Evolutionary conservation across 1,139 yeast genomes (phyloP).

Genomic region (Blastobotrys serpentis): DNA sequence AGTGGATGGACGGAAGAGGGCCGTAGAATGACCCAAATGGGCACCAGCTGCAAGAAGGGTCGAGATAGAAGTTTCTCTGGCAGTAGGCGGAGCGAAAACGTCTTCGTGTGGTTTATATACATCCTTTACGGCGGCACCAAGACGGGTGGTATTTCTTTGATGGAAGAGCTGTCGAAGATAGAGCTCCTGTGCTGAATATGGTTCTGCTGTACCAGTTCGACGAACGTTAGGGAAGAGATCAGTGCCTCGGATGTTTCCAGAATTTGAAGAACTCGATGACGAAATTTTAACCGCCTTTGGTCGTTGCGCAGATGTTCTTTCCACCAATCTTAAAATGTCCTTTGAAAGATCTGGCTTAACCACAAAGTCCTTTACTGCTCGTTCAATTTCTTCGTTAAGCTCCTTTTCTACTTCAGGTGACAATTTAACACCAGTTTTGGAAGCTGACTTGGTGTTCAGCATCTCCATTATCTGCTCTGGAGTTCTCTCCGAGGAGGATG

Average conservation of each 20-base stretch:
- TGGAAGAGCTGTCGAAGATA: slow-evolving; percentile 66
- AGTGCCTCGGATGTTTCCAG: slow-evolving; percentile 31
- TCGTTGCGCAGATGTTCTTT: slow-evolving; percentile 21
- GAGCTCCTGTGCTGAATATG: slow-evolving; percentile 74
- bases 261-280: slow-evolving; percentile 16
- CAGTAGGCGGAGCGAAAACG: slow-evolving; percentile 55
- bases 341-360: slow-evolving; percentile 30
- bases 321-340: slow-evolving; percentile 24
- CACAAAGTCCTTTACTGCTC: slow-evolving; percentile 35
- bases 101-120: slow-evolving; percentile 73
- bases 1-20: slow-evolving; percentile 78
- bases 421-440: slow-evolving; percentile 16
- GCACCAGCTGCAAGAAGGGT: slow-evolving; percentile 88
- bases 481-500: neutral
- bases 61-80: slow-evolving; percentile 60
- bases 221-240: slow-evolving; percentile 42
- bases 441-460: neutral
- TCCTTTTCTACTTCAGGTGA: slow-evolving; percentile 32
- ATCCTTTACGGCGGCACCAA: slow-evolving; percentile 66
- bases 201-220: slow-evolving; percentile 41
- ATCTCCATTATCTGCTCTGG: neutral
- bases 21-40: slow-evolving; percentile 86
- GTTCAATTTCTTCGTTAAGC: slow-evolving; percentile 33
- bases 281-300: slow-evolving; percentile 15
- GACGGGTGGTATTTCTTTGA: slow-evolving; percentile 48